phyloP scores from a whole-genome alignment of 345 rosid genomes.

The Brassica napus region Da-Ae NC_063447.1:17580001-17580500 shows the following conservation, averaged over 20 bases:
- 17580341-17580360: slow-evolving; percentile 46
- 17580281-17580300: slow-evolving; percentile 49
- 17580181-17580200: slow-evolving; percentile 51
- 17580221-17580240: slow-evolving; percentile 64
- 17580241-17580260: slow-evolving; percentile 51
- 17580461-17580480: slow-evolving; percentile 66
- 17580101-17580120: slow-evolving; percentile 72
- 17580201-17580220: slow-evolving; percentile 43
- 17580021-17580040: neutral
- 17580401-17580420: slow-evolving; percentile 61
- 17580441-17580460: slow-evolving; percentile 74
- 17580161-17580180: slow-evolving; percentile 61
- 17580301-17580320: slow-evolving; percentile 58
- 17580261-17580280: slow-evolving; percentile 47
- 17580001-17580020: slow-evolving; percentile 49
- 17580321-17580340: slow-evolving; percentile 62
- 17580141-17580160: slow-evolving; percentile 51
- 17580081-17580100: slow-evolving; percentile 58
- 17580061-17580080: slow-evolving; percentile 35
- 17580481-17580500: slow-evolving; percentile 48
- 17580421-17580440: slow-evolving; percentile 53
- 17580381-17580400: slow-evolving; percentile 48
- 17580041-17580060: slow-evolving; percentile 12
- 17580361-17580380: slow-evolving; percentile 54
- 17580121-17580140: slow-evolving; percentile 61